Conservation (phyloP, 495 filamentous ascomycete species). For the Gamarada debralockiae region DNA sequence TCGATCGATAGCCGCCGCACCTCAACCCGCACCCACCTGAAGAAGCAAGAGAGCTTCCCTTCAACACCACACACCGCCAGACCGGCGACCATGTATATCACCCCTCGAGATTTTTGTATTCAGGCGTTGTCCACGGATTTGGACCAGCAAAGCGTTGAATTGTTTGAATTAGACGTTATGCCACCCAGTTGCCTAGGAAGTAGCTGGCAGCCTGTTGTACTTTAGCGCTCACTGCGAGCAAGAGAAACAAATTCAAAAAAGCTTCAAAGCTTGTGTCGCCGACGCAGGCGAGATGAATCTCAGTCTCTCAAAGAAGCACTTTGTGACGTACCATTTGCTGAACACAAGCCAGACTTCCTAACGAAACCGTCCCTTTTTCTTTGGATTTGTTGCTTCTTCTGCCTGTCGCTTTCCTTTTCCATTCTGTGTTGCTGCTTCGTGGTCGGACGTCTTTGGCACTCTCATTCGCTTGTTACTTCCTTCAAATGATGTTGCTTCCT, state of each 20-base stretch:
- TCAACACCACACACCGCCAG: neutral
- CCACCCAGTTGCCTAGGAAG: constrained; percentile 16
- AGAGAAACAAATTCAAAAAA: constrained; percentile 29
- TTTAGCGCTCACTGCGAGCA: constrained; percentile 28
- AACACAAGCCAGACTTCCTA: constrained; percentile 15
- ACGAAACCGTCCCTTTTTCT: constrained; percentile 31
- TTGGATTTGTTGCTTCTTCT: constrained; percentile 20
- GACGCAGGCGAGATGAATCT: constrained; percentile 1
- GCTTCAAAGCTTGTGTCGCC: constrained; percentile 30
- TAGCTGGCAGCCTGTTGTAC: constrained; percentile 35
- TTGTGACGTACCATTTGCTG: constrained; percentile 30
- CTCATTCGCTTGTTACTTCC: constrained; percentile 29
- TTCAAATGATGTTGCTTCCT: constrained; percentile 22
- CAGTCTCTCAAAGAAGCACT: constrained; percentile 8
- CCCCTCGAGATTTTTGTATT: constrained; percentile 6
- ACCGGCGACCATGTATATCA: constrained; percentile 14
- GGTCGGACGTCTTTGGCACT: neutral
- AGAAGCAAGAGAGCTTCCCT: neutral
- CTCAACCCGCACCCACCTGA: constrained; percentile 22
- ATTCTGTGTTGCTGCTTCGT: neutral
- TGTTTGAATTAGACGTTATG: constrained; percentile 32
- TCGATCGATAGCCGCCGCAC: constrained; percentile 7
- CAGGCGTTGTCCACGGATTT: constrained; percentile 22
- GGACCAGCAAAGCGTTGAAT: constrained; percentile 15
- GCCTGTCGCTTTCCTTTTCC: constrained; percentile 38